Evolutionary conservation across 345 rosid genomes (phyloP), one percentile per base, ranked within the genome.

Genomic region (Alliaria petiolata): DNA sequence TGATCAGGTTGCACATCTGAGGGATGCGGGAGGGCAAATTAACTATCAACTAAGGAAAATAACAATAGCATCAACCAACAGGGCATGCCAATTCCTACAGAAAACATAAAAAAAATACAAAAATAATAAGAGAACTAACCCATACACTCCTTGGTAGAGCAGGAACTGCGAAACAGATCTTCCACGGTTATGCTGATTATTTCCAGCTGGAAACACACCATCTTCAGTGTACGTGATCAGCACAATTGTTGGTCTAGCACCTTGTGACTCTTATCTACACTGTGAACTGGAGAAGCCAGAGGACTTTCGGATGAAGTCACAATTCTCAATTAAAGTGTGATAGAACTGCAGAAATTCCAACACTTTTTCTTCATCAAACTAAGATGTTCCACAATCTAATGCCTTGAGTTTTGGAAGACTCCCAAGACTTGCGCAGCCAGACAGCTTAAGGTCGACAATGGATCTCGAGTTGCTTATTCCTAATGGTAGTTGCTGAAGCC

Each of bases 111-210:
- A n/a, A n/a, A n/a, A n/a, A n/a, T n/a, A n/a, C n/a, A n/a, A n/a
- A n/a, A n/a, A 39, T 57, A 71, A 61, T 31, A 68, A 75, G 82
- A 80, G 63, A 75, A 86, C 97, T 91, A 81, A 89, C 96, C 97
- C 85, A 83, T 87, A 85, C 79, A 87, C 91, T 87, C 86, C 84
- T 82, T 81, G 42, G 42, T 20, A 62, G 28, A 91, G 75, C 89
- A n/a, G n/a, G n/a, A n/a, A n/a, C n/a, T 88, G 91, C 17, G 86
- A 75, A 53, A 81, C 38, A 65, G 84, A 55, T 72, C 78, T 85
- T 69, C 85, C 90, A 26, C 76, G 86, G 36, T 85, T 93, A 79
- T 76, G 75, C 62, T 60, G 83, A 67, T 80, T 87, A 70, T 52
- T 69, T 58, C 72, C 80, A 72, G 84, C 73, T 54, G 83, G 52